A percentile compares a stretch with the other conserved stretches of the same genome.
These are phyloP conservation scores for Celoporthe dispersa DNA, from an alignment of 2,329 filamentous ascomycete species.

Conservation along the genomic window DNA sequence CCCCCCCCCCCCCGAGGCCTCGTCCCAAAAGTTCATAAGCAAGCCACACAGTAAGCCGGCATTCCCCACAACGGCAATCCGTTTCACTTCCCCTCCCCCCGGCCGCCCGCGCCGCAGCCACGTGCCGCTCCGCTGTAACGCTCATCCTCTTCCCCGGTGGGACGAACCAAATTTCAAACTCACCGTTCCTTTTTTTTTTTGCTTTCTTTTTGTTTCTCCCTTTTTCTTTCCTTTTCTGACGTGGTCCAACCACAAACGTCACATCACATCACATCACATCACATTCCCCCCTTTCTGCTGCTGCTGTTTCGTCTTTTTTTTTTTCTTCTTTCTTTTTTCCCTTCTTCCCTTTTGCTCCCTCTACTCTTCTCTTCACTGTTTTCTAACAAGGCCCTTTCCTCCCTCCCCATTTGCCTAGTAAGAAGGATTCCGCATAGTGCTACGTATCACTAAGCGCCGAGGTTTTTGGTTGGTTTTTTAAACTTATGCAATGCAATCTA, in stretches of 20 bases:
- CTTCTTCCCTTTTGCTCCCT: not conserved
- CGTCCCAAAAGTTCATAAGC: not conserved
- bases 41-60: slow-evolving; percentile 1
- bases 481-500: too few species aligned
- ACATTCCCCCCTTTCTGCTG: not conserved
- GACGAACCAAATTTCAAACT: not conserved
- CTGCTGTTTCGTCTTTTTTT: not conserved
- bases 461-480: too few species aligned
- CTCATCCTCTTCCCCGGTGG: not conserved
- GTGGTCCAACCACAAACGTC: not conserved
- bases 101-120: not conserved
- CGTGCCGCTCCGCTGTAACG: slow-evolving; percentile 1
- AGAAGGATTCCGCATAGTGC: too few species aligned
- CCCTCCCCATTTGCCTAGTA: too few species aligned
- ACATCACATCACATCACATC: not conserved
- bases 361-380: not conserved
- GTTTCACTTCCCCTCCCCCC: not conserved
- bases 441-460: too few species aligned
- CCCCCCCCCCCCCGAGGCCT: too few species aligned
- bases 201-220: not conserved
- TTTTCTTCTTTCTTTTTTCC: not conserved
- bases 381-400: not conserved
- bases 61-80: not conserved
- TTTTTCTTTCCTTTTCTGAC: not conserved
- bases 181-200: not conserved